Evolutionary conservation across 495 filamentous ascomycete species (phyloP).

Genomic region (Penicillium cataractarum): DNA sequence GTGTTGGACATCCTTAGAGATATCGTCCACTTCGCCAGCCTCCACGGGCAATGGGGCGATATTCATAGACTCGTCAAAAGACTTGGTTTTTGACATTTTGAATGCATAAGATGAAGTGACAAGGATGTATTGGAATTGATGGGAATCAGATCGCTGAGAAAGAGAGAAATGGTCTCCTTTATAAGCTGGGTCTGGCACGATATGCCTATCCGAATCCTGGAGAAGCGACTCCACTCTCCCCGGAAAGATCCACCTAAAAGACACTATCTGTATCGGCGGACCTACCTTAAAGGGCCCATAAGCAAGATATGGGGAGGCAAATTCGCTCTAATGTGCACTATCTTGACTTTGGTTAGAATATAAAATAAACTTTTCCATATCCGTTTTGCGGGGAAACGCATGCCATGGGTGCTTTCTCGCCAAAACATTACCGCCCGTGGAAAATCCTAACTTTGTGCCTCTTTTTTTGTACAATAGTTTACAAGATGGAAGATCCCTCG

Average conservation of each 20-base stretch:
- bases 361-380: not conserved
- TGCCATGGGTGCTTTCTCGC: not conserved
- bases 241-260: not conserved
- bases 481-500: not conserved
- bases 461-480: not conserved
- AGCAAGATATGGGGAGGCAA: not conserved
- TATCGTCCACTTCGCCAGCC: not conserved
- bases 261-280: not conserved
- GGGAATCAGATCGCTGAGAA: not conserved
- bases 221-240: not conserved
- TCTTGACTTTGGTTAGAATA: not conserved
- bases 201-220: not conserved
- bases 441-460: not conserved
- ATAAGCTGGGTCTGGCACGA: not conserved
- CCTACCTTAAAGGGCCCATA: not conserved
- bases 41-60: not conserved
- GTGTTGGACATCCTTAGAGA: slow-evolving; percentile 9
- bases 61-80: not conserved
- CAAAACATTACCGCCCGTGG: not conserved
- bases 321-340: not conserved
- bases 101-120: not conserved
- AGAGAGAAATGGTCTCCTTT: not conserved
- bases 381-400: not conserved
- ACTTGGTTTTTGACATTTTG: not conserved
- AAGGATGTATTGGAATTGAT: not conserved